Base-by-base conservation (phyloP, 2,329 filamentous ascomycete genomes). In the Ceratocystis colombiana region DNA sequence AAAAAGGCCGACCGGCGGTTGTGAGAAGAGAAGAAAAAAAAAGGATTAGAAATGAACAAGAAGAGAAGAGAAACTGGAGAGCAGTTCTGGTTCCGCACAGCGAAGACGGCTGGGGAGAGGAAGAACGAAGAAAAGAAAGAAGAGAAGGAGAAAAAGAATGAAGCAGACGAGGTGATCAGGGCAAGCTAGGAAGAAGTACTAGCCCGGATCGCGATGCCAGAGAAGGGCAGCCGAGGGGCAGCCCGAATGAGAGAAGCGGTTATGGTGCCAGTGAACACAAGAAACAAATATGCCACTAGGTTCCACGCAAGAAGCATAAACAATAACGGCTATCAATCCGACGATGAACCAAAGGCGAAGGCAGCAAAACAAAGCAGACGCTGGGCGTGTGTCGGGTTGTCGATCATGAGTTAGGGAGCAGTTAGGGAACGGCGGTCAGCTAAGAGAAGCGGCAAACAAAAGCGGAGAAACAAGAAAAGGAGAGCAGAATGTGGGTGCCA, bases 1-100 rank as follows among this genome's bases (percentile, higher is more conserved):
- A 20, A 57, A 65, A 57, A 66, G 22, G 59, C 64, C 61, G 64
- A 61, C 62, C 62, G 55, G 64, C 64, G 59, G 62, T 61, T 55
- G 45, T 30, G 25, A 57, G 15, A 46, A 46, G 15, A 64, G 22
- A 48, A 20, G 44, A 15, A 55, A 37, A 46, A 28, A 64, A 30
- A 41, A 22, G 61, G 53, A 22, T 37, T 33, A 53, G 59, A 64
- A 63, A n/a, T 7, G 59, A 48, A 64, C 15, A 66, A 66, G 59
- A 66, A 62, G 41, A 66, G 61, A 50, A 65, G n/a, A 57, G 25
- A 50, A 62, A 48, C 44, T 62, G 61, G 17, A 61, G 63, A 64
- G 64, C 46, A 25, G 53, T 33, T 57, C 53, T 57, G 41, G 25
- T 66, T 61, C 44, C 15, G 61, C 41, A 46, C 59, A 46, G 37